Conservation (phyloP, 768 basidiomycete genomes). For the Leccinum sublutescens region DNA sequence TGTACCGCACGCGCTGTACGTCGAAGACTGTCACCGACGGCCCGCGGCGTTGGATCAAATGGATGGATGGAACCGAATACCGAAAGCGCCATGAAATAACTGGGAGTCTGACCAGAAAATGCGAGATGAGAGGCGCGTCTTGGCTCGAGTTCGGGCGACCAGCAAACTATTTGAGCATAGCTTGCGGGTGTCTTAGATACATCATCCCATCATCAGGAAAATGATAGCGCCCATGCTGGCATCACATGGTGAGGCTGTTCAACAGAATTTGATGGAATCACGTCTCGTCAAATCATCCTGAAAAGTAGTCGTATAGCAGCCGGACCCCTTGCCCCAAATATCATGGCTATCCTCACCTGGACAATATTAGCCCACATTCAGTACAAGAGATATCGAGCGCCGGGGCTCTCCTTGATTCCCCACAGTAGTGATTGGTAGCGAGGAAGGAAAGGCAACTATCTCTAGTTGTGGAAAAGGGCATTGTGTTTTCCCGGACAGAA, state of each 20-base stretch:
- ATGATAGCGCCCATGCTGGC: background rate
- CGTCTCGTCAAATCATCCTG: background rate
- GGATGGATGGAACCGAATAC: background rate
- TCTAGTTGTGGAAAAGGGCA: background rate
- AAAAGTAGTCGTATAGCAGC: background rate
- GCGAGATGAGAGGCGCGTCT: background rate
- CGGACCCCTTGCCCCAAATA: no score
- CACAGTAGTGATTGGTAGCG: background rate
- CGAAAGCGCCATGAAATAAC: conserved; percentile 3
- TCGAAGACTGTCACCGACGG: background rate
- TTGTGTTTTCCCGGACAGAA: background rate
- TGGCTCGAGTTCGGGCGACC: no score
- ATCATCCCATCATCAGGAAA: background rate
- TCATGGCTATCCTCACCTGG: background rate
- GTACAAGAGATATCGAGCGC: no score
- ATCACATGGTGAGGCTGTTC: background rate
- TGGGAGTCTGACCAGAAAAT: conserved; percentile 12
- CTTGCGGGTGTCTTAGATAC: background rate
- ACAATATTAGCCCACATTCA: background rate
- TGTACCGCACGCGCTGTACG: background rate
- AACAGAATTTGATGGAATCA: background rate
- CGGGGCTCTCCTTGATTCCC: background rate
- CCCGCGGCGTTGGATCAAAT: background rate
- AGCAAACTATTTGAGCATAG: background rate
- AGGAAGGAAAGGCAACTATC: background rate